phyloP scores from a whole-genome alignment of 768 basidiomycete species.

The Naganishia randhawae region DNA sequence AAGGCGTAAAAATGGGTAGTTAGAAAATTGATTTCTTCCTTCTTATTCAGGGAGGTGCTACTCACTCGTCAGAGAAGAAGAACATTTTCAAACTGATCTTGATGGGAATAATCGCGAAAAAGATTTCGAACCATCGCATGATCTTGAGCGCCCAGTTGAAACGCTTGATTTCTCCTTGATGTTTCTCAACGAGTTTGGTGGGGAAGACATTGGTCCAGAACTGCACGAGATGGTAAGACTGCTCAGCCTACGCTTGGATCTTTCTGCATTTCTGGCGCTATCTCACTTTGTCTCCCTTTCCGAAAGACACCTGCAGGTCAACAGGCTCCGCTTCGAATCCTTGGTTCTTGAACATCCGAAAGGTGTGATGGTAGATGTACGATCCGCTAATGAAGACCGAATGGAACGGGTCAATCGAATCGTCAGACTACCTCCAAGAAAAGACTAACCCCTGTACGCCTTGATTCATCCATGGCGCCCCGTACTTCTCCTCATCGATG shows the following conservation, averaged over 20 bases:
- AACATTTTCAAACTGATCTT: constrained; percentile 53
- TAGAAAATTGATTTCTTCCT: not conserved
- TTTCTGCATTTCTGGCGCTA: not conserved
- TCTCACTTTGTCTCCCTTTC: constrained; percentile 52
- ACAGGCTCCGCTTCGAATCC: constrained; percentile 52
- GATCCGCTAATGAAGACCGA: constrained; percentile 42
- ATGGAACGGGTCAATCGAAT: not conserved
- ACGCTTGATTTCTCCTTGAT: constrained; percentile 51
- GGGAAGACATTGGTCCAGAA: constrained; percentile 56
- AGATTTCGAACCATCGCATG: constrained; percentile 51
- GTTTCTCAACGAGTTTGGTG: constrained; percentile 52
- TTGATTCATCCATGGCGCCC: constrained; percentile 53
- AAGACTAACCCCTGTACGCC: constrained; percentile 52
- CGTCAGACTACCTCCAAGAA: constrained; percentile 33
- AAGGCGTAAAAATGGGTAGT: not conserved
- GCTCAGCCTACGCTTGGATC: not conserved
- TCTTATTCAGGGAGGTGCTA: not conserved
- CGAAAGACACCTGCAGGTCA: constrained; percentile 54
- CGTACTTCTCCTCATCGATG: constrained; percentile 50
- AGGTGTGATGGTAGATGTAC: constrained; percentile 52
- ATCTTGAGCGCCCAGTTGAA: constrained; percentile 51
- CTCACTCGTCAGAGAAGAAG: constrained; percentile 52
- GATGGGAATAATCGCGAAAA: constrained; percentile 54
- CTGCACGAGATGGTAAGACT: constrained; percentile 17
- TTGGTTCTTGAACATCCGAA: constrained; percentile 51